Evolutionary conservation across 1,139 yeast genomes (phyloP).

Genomic region (Diutina neorugosa): DNA sequence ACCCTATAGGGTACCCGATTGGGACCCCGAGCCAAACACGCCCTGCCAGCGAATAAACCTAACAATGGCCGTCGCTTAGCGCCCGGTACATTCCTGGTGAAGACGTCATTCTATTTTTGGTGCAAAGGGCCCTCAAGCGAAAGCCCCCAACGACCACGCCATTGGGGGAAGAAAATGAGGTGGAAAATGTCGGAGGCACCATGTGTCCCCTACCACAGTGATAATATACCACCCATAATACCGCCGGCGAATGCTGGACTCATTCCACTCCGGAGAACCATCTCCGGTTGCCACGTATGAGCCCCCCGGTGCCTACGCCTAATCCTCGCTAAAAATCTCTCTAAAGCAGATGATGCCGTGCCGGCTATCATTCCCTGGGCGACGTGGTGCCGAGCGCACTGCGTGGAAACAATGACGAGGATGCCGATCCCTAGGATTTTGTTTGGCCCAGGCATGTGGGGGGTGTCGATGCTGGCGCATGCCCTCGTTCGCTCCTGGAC

Average conservation of each 20-base stretch:
- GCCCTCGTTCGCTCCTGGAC: not conserved
- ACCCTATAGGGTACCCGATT: not conserved
- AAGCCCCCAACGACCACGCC: too few relatives aligned
- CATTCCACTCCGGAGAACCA: not conserved
- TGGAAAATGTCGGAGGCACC: too few relatives aligned
- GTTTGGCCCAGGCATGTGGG: not conserved
- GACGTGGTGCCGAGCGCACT: not conserved
- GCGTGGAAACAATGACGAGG: not conserved
- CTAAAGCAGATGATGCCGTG: not conserved
- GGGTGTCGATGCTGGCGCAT: not conserved
- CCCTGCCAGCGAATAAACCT: not conserved
- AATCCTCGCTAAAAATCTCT: not conserved
- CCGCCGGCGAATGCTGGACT: not conserved
- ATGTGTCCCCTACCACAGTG: too few relatives aligned
- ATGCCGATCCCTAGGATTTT: not conserved
- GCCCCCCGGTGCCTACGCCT: not conserved
- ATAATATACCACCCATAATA: too few relatives aligned
- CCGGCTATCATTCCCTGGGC: not conserved
- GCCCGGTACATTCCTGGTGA: not conserved
- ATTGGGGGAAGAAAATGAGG: too few relatives aligned
- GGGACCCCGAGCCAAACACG: not conserved
- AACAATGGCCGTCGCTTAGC: not conserved
- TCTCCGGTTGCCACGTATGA: not conserved
- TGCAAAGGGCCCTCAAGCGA: too few relatives aligned
- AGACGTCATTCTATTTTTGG: not conserved